Evolutionary conservation across 164 flowering plant species (phyloP), one percentile per base, ranked within the genome.

Genomic region (Annona cherimola): DNA sequence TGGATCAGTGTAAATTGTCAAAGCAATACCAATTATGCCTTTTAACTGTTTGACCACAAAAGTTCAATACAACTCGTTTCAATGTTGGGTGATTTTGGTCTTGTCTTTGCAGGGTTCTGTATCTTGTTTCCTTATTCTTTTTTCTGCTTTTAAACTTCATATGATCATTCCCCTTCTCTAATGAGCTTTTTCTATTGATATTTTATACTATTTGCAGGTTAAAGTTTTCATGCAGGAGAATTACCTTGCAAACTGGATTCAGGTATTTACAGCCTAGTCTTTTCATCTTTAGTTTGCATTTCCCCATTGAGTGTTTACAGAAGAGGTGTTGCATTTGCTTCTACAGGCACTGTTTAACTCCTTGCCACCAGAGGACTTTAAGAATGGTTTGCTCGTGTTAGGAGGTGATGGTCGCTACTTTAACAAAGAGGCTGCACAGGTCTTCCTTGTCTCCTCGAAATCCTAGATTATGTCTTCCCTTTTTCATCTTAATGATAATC

Each of bases 371-470:
- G 99, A 93, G 86, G 99, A 95, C 79, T 95, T 82, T 81, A 81
- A 87, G 80, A 81, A 85, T 75, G 98, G 90, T n/a, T 62, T 87
- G 68, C 78, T 92, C 84, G 98, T 90, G 4, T 83, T 95, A 68
- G 99, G 99, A 63, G 99, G 99, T n/a, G 99, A 95, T 85, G 99
- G 98, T 14, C 87, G 99, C 43, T 95, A 91, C 76, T 95, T 95
- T 69, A 95, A 95, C 75, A 73, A 70, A 44, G 99, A 95, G 81
- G 99, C 98, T 59, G 83, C 99, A 2, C 98, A 94, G 95, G 98
- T 94, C 39, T 35, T 14, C 3, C 43, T 39, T 2, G 4, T 42
- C 26, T n/a, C 19, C 61, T 8, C 2, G 4, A 43, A 43, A 45
- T 18, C 9, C 3, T 2, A 12, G 20, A 2, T 59, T 40, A 1